Percentiles rank a stretch among this genome's conserved stretches.
These are phyloP conservation scores for Ganoderma lucidum DNA, from an alignment of 1,284 basidiomycete genomes.

Conservation along the genomic window DNA sequence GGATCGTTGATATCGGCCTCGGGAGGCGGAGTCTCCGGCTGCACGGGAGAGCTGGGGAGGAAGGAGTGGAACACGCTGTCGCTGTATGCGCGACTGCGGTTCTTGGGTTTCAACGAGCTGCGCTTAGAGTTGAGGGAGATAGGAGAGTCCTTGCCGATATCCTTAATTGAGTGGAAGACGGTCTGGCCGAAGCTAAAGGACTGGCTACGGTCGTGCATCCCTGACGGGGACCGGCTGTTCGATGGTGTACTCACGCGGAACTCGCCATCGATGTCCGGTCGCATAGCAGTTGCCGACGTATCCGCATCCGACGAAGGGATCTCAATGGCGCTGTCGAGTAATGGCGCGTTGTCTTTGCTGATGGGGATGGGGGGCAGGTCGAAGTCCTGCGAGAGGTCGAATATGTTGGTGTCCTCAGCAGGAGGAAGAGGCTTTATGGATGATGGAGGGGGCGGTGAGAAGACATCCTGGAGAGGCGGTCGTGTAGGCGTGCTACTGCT, in stretches of 20 bases:
- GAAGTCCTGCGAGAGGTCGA: slow-evolving; percentile 59
- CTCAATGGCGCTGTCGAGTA: slow-evolving; percentile 54
- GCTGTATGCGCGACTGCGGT: slow-evolving; percentile 61
- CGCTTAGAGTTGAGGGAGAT: slow-evolving; percentile 35
- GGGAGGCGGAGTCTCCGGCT: slow-evolving; percentile 42
- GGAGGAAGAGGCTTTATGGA: slow-evolving; percentile 45
- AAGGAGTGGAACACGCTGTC: slow-evolving; percentile 69
- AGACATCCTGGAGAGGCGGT: slow-evolving; percentile 42
- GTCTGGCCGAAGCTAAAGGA: slow-evolving; percentile 72
- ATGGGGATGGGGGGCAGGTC: slow-evolving; percentile 57
- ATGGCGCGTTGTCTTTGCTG: slow-evolving; percentile 46
- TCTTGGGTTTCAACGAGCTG: slow-evolving; percentile 42
- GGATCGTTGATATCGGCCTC: slow-evolving; percentile 70
- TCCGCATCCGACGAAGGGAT: slow-evolving; percentile 44
- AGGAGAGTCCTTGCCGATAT: slow-evolving; percentile 27
- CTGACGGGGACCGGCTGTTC: slow-evolving; percentile 25
- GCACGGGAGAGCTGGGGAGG: slow-evolving; percentile 34
- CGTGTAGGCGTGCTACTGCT: slow-evolving; percentile 35
- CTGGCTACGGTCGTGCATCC: slow-evolving; percentile 50
- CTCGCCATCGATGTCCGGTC: slow-evolving; percentile 18
- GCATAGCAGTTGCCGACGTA: slow-evolving; percentile 21
- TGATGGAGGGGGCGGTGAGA: slow-evolving; percentile 40
- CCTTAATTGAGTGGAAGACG: slow-evolving; percentile 52
- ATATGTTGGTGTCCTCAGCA: slow-evolving; percentile 52
- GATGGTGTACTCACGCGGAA: slow-evolving; percentile 23